phyloP scores from a whole-genome alignment of 495 filamentous ascomycete genomes.

The Stereocaulon alpinum region DNA sequence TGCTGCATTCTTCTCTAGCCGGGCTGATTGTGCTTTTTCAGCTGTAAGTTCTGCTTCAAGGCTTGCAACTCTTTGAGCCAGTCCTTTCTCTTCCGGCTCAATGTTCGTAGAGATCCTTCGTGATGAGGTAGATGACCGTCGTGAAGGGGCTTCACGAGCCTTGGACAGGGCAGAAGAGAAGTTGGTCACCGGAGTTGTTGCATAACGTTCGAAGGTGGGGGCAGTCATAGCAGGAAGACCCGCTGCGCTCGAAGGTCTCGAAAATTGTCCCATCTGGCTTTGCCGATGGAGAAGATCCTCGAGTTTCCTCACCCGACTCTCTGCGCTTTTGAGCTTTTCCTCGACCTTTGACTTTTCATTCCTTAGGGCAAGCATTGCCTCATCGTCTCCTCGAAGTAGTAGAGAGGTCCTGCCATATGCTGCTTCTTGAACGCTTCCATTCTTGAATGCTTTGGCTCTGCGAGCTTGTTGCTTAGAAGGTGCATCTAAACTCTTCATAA shows the following conservation, averaged over 20 bases:
- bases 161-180: slow-evolving; percentile 41
- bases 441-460: slow-evolving; percentile 85
- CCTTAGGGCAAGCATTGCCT: slow-evolving; percentile 55
- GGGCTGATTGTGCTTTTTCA: slow-evolving; percentile 49
- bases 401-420: slow-evolving; percentile 68
- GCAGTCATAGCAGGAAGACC: slow-evolving; percentile 38
- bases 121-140: slow-evolving; percentile 55
- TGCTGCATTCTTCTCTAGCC: slow-evolving; percentile 49
- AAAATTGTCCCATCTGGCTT: slow-evolving; percentile 42
- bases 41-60: slow-evolving; percentile 69
- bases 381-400: slow-evolving; percentile 70
- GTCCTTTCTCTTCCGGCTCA: slow-evolving; percentile 50
- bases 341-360: slow-evolving; percentile 73
- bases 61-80: slow-evolving; percentile 58
- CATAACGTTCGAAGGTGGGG: slow-evolving; percentile 19
- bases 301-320: slow-evolving; percentile 81
- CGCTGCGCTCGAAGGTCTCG: slow-evolving; percentile 58
- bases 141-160: slow-evolving; percentile 45
- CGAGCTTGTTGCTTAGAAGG: slow-evolving; percentile 70
- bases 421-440: slow-evolving; percentile 86
- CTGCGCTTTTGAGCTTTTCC: slow-evolving; percentile 72
- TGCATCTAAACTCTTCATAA: slow-evolving; percentile 49
- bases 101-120: slow-evolving; percentile 59
- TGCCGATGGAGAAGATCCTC: slow-evolving; percentile 91
- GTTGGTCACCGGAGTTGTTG: slow-evolving; percentile 26